Conservation (phyloP, 1,139 yeast species). For the Sugiyamaella castrensis region DNA sequence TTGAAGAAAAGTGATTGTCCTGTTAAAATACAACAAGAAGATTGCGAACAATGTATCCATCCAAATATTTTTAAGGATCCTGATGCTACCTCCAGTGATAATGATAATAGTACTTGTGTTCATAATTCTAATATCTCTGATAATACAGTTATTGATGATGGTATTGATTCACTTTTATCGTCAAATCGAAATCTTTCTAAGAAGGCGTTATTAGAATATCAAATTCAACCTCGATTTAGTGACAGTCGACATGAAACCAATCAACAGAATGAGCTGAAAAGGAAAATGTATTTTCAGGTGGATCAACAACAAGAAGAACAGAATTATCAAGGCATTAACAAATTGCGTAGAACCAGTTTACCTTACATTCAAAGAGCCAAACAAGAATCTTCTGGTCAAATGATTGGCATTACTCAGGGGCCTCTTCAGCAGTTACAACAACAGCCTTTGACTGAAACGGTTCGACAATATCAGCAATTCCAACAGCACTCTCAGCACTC, state of each 20-base stretch:
- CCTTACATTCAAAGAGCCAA: no score
- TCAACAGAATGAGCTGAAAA: background rate
- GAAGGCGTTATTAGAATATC: conserved; percentile 6
- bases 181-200: conserved; percentile 1
- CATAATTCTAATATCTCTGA: no score
- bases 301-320: no score
- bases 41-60: conserved; percentile 7
- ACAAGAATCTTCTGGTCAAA: no score
- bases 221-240: conserved; percentile 11
- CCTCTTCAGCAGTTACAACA: no score
- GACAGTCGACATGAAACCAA: conserved; percentile 8
- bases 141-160: background rate
- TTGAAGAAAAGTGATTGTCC: conserved; percentile 4
- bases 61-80: background rate
- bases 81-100: background rate
- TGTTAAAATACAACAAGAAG: background rate
- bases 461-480: conserved; percentile 2
- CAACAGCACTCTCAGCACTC: conserved; percentile 4
- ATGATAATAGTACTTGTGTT: background rate
- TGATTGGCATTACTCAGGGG: no score
- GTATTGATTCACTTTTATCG: background rate
- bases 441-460: no score
- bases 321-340: background rate
- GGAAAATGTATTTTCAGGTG: background rate
- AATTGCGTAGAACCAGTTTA: no score